Evolutionary conservation across 1,284 basidiomycete genomes (phyloP), one percentile per base, ranked within the genome.

Genomic region (Apiotrichum laibachii): DNA sequence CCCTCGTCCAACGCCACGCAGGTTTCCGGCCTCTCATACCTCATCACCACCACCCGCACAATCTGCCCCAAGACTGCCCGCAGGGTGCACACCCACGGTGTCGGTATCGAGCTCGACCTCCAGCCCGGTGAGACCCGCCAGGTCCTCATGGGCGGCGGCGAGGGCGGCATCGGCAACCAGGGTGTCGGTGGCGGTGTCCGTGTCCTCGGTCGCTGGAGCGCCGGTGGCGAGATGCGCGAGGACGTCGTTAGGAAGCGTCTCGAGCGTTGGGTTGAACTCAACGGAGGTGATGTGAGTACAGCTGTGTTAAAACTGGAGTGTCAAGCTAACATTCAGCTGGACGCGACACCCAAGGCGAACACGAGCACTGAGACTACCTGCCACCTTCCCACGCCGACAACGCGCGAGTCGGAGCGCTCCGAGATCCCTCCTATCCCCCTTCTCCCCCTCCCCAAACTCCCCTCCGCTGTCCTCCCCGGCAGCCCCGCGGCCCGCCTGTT

Each of bases 201-300:
- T 1, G 73, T 76, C 1, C 60, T 80, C 6, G 73, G 71, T 3
- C 65, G 76, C n/a, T 79, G 78, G 77, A 77, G 68, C 59, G 68
- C 71, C 0, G 66, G 64, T 31, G 72, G 71, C 2, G 73, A 78
- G 40, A 56, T 58, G 34, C 63, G 78, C 31, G 70, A 74, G 47
- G 72, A 69, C 11, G 56, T 64, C 3, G 62, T 80, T n/a, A 59
- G 70, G 31, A 50, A 60, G 13, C 66, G 68, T 18, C 61, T 80
- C 46, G 73, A 77, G 46, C 69, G 65, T 42, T 80, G 77, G 76
- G 71, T 76, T 3, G 64, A 72, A 58, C 55, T 78, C 37, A 64
- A 76, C 56, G 72, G 72, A 2, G 72, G 72, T 5, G 67, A 69
- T 42, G 67, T 35, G 16, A 50, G 33, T 54, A 3, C 22, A 42